Conservation (phyloP, 2,329 filamentous ascomycete genomes). For the Hypoxylon sp. region DNA sequence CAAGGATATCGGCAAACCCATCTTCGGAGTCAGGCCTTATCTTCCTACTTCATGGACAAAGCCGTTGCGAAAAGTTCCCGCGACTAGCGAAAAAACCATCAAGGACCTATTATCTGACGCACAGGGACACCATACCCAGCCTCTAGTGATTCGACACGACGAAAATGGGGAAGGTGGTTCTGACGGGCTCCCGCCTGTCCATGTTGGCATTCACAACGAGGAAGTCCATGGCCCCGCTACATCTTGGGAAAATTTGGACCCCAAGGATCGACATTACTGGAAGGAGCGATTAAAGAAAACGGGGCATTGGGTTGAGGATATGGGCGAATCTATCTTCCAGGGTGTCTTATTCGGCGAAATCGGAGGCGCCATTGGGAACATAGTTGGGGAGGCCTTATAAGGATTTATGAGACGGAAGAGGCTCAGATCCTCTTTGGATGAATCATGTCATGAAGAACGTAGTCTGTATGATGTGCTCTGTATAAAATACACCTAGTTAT, state of each 20-base stretch:
- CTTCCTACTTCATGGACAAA: slow-evolving; percentile 62
- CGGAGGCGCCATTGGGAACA: slow-evolving; percentile 72
- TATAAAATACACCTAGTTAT: slow-evolving; percentile 39
- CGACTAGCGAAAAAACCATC: slow-evolving; percentile 56
- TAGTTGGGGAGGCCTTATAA: slow-evolving; percentile 61
- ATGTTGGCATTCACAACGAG: slow-evolving; percentile 63
- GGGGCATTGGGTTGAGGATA: slow-evolving; percentile 83
- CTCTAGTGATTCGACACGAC: slow-evolving; percentile 58
- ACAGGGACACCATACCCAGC: slow-evolving; percentile 54
- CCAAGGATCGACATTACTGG: slow-evolving; percentile 76
- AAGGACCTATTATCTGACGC: slow-evolving; percentile 57
- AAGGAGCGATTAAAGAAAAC: slow-evolving; percentile 76
- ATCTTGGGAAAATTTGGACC: slow-evolving; percentile 79
- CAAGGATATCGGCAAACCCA: slow-evolving; percentile 69
- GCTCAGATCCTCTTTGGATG: slow-evolving; percentile 6
- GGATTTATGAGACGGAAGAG: slow-evolving; percentile 6
- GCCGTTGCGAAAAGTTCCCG: slow-evolving; percentile 46
- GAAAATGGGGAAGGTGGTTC: slow-evolving; percentile 47
- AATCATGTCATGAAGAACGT: slow-evolving; percentile 30
- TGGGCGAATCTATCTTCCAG: slow-evolving; percentile 83
- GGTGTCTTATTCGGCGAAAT: slow-evolving; percentile 84
- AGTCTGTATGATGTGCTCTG: slow-evolving; percentile 43
- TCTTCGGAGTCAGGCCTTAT: slow-evolving; percentile 69
- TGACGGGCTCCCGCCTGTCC: slow-evolving; percentile 52
- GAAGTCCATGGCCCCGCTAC: slow-evolving; percentile 67